Base-by-base conservation (phyloP, 345 rosid species). In the Raphanus sativus region DNA sequence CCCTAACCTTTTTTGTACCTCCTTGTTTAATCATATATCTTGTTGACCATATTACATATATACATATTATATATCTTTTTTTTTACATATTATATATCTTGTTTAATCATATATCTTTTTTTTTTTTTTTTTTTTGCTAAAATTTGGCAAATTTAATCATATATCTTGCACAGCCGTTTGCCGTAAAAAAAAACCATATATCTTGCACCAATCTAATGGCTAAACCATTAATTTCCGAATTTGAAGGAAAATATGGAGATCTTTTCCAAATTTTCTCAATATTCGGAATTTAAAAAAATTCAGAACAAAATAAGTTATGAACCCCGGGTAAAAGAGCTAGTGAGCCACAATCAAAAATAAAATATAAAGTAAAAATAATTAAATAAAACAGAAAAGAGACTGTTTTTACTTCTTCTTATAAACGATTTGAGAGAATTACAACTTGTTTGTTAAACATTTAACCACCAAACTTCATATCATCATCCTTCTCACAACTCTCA, bases 391-490 rank as follows among this genome's bases (percentile, higher is more conserved):
- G 34, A 69, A 32, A 25, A 65, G 38, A 69, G 64, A 8, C 8
- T 62, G 32, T 29, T 15, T 52, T 30, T 52, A 48, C 52, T 10
- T n/a, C n/a, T 29, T 45, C 54, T 3, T 30, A 29, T 69, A 2
- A 10, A 17, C 11, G 62, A 69, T 56, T 17, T 54, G 63, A 69
- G 73, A 54, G 65, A 67, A 40, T 75, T 34, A 13, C 21, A 67
- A 61, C 26, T 21, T 16, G 59, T 55, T 36, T 62, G 16, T 21
- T 42, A 8, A 54, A 64, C 52, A 60, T 52, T 81, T 78, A 85
- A 70, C 86, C 91, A 65, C 90, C 93, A 48, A 81, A 74, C 80
- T 85, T 91, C 60, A 78, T 65, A 33, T 69, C 68, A 26, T 69
- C 71, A 4, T 86, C 83, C 75, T 84, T 86, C 25, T 83, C 88